Conservation (phyloP, 192 early-diverging fungal species). For the Globomyces pollinis-pini region DNA sequence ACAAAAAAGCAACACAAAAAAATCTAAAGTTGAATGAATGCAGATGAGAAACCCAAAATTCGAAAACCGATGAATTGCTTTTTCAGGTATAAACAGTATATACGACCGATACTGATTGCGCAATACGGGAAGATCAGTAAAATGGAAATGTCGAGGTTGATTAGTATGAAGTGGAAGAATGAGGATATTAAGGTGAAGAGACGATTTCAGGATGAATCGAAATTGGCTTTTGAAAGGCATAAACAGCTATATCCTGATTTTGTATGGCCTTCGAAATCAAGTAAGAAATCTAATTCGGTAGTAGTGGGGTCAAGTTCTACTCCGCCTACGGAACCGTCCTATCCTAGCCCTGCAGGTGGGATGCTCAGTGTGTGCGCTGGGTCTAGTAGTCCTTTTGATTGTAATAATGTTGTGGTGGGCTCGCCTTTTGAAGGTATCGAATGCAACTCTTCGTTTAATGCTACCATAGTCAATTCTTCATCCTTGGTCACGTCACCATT, state of each 20-base stretch:
- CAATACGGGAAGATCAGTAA: not conserved
- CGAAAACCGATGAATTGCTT: slow-evolving; percentile 10
- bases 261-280: slow-evolving; percentile 11
- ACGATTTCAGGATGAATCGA: not conserved
- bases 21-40: too few relatives aligned
- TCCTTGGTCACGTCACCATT: too few relatives aligned
- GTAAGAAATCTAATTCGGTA: not conserved
- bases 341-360: too few relatives aligned
- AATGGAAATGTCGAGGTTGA: not conserved
- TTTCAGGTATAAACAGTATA: not conserved
- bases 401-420: too few relatives aligned
- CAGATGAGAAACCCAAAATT: too few relatives aligned
- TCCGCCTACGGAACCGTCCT: not conserved
- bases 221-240: slow-evolving; percentile 5
- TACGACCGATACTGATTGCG: not conserved
- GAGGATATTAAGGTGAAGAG: not conserved
- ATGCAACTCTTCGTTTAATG: too few relatives aligned
- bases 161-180: not conserved
- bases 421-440: too few relatives aligned
- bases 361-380: too few relatives aligned
- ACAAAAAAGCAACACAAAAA: too few relatives aligned
- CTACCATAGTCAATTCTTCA: too few relatives aligned
- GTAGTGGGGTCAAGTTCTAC: not conserved
- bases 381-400: too few relatives aligned
- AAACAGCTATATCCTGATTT: slow-evolving; percentile 6